These are phyloP conservation scores for Xylaria sp. DNA, from an alignment of 2,329 filamentous ascomycete genomes.

Conservation along the genomic window DNA sequence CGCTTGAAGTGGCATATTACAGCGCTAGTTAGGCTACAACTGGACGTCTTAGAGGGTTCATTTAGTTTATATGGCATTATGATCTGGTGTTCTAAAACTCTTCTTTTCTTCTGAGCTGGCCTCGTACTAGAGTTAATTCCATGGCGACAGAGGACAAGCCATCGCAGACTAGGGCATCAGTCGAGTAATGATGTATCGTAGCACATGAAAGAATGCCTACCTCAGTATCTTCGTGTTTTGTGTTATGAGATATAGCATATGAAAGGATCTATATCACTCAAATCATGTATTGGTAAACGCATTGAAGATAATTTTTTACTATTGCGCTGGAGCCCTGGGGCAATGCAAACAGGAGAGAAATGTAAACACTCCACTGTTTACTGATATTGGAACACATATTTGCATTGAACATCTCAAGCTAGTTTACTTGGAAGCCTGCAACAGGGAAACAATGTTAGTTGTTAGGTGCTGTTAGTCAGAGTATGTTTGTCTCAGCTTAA, in stretches of 20 bases:
- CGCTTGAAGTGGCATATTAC: background rate
- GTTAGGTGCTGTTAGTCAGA: too few relatives aligned
- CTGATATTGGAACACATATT: too few relatives aligned
- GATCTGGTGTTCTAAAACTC: background rate
- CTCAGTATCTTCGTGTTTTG: background rate
- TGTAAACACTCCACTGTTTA: too few relatives aligned
- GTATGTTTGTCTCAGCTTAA: too few relatives aligned
- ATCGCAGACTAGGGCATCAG: too few relatives aligned
- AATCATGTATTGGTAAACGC: background rate
- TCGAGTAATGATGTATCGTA: background rate
- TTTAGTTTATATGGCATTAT: background rate
- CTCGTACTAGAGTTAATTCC: background rate
- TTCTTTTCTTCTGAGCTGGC: background rate
- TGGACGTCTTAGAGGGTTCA: background rate
- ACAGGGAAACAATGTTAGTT: too few relatives aligned
- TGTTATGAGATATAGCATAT: too few relatives aligned
- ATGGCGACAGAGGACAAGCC: background rate
- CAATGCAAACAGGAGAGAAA: too few relatives aligned
- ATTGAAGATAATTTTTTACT: background rate
- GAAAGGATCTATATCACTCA: background rate
- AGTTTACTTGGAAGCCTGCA: too few relatives aligned
- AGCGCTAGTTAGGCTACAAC: background rate
- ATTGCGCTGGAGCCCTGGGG: too few relatives aligned
- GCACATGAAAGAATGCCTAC: background rate
- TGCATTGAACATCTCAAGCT: too few relatives aligned